These are phyloP conservation scores for Letharia columbiana DNA, from an alignment of 495 filamentous ascomycete species.

Conservation along the genomic window DNA sequence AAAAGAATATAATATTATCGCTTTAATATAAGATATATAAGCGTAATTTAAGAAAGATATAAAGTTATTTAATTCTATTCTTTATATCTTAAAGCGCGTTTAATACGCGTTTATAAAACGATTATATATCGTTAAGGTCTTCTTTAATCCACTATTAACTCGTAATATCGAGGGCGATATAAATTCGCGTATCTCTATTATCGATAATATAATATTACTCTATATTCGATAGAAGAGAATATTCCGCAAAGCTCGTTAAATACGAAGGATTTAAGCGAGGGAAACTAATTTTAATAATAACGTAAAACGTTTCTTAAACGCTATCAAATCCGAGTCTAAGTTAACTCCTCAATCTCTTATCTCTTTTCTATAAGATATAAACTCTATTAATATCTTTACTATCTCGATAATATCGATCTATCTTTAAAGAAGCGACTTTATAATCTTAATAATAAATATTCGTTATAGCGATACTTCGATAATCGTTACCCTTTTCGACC, in stretches of 20 bases:
- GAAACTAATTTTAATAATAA: constrained; percentile 1
- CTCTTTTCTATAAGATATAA: constrained; percentile 19
- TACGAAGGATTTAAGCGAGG: background rate
- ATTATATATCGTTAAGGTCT: background rate
- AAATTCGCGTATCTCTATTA: constrained; percentile 4
- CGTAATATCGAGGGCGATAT: no score
- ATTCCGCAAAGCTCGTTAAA: background rate
- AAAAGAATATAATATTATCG: background rate
- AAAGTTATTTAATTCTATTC: background rate
- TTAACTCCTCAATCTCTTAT: constrained; percentile 6
- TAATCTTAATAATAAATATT: constrained; percentile 5
- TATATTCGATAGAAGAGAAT: constrained; percentile 5
- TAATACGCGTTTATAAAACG: constrained; percentile 1
- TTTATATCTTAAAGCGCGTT: background rate
- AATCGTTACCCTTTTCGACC: background rate
- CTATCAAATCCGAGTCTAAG: no score
- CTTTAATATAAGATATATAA: no score
- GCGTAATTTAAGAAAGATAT: background rate
- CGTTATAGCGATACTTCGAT: background rate
- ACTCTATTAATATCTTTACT: background rate
- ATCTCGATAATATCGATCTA: constrained; percentile 13
- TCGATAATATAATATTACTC: constrained; percentile 14
- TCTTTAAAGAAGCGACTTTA: background rate
- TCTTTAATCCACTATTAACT: background rate
- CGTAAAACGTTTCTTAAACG: background rate